A percentile compares a stretch with the other conserved stretches of the same genome.
phyloP scores from a whole-genome alignment of 371 early-diverging fungal species.

The Gilbertella persicaria region DNA sequence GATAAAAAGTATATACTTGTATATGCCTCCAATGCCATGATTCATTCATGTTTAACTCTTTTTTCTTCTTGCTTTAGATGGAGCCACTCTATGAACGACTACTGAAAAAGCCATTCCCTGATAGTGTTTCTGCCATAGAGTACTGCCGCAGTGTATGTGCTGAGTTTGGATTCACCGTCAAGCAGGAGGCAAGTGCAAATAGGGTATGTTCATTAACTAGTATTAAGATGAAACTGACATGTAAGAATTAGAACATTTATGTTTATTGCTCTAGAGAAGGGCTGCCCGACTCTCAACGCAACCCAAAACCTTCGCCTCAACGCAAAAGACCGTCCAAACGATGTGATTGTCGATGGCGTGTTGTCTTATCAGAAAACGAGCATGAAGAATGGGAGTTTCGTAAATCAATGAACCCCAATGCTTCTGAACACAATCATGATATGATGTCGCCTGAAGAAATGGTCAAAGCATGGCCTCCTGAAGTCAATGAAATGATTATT shows the following conservation, averaged over 20 bases:
- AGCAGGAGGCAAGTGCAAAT: constrained; percentile 51
- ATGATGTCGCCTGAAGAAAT: constrained; percentile 61
- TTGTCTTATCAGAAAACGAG: constrained; percentile 59
- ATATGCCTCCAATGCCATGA: too few relatives aligned
- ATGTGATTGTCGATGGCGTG: constrained; percentile 69
- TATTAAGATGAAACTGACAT: constrained; percentile 1
- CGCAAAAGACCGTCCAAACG: constrained; percentile 61
- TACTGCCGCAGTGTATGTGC: constrained; percentile 40
- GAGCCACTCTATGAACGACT: constrained; percentile 41
- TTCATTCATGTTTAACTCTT: background rate
- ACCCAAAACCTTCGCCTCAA: constrained; percentile 57
- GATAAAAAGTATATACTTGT: too few relatives aligned
- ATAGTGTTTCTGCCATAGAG: constrained; percentile 39
- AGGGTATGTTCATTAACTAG: constrained; percentile 24
- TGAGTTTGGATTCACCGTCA: constrained; percentile 47
- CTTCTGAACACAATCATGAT: constrained; percentile 61
- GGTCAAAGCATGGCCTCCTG: constrained; percentile 57
- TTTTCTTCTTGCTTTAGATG: constrained; percentile 28
- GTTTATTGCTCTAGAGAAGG: constrained; percentile 68
- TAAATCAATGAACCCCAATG: constrained; percentile 58
- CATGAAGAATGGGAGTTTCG: constrained; percentile 59
- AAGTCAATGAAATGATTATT: constrained; percentile 48
- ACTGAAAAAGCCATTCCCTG: constrained; percentile 32
- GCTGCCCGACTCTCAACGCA: constrained; percentile 59
- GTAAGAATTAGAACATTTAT: constrained; percentile 55